phyloP scores from a whole-genome alignment of 257 asterid species.

The Solanum appendiculatum region DNA sequence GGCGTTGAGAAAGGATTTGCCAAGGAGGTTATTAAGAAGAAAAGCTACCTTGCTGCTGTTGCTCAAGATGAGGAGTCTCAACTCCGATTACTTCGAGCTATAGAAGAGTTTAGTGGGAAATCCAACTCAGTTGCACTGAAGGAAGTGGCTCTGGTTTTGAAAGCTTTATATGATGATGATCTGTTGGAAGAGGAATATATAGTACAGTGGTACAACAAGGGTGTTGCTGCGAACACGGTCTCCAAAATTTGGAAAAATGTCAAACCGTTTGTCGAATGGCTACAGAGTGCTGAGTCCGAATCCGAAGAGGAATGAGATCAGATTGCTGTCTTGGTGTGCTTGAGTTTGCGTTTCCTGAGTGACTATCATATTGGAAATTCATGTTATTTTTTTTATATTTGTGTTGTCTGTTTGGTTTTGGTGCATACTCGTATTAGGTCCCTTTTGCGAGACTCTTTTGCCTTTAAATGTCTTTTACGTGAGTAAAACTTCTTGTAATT shows the following conservation, averaged over 20 bases:
- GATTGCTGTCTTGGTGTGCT: background rate
- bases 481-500: background rate
- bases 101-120: slow-evolving; percentile 22
- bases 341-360: background rate
- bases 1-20: slow-evolving; percentile 28
- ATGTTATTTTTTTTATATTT: background rate
- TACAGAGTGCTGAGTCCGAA: slow-evolving; percentile 33
- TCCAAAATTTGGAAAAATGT: slow-evolving; percentile 27
- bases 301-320: slow-evolving; percentile 22
- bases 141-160: slow-evolving; percentile 29
- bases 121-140: slow-evolving; percentile 15
- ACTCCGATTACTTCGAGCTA: slow-evolving; percentile 17
- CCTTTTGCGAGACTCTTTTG: background rate
- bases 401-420: background rate
- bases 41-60: slow-evolving; percentile 14
- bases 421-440: background rate
- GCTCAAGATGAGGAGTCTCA: slow-evolving; percentile 8
- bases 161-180: slow-evolving; percentile 29
- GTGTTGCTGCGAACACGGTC: slow-evolving; percentile 10
- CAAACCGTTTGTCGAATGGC: slow-evolving; percentile 31
- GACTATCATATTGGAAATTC: background rate
- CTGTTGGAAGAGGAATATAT: slow-evolving; percentile 31
- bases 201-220: slow-evolving; percentile 26
- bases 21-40: slow-evolving; percentile 28
- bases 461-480: background rate